Conservation (phyloP, 1,284 basidiomycete genomes). For the Cutaneotrichosporon dermatis region DNA sequence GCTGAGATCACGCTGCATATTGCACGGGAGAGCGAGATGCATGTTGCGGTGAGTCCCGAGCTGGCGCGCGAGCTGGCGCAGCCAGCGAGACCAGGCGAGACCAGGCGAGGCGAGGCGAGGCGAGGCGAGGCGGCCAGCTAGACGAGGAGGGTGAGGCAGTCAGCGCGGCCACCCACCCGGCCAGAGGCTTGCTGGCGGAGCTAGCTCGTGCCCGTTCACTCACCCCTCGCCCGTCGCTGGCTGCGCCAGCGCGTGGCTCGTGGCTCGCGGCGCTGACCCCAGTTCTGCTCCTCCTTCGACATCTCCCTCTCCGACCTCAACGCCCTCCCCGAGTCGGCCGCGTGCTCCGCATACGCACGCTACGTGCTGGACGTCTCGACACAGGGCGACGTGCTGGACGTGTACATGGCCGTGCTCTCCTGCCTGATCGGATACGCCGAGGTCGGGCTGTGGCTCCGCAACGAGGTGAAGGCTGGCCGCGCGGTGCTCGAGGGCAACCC, state of each 20-base stretch:
- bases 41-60: conserved; percentile 51
- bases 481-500: conserved; percentile 63
- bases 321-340: conserved; percentile 60
- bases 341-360: conserved; percentile 79
- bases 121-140: too few relatives aligned
- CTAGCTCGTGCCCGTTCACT: too few relatives aligned
- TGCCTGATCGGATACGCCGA: conserved; percentile 94
- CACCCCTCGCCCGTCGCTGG: too few relatives aligned
- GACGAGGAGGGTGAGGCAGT: too few relatives aligned
- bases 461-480: conserved; percentile 54
- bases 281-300: conserved; percentile 67
- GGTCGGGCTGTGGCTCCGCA: conserved; percentile 74
- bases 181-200: too few relatives aligned
- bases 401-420: conserved; percentile 75
- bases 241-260: too few relatives aligned
- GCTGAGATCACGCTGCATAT: conserved; percentile 64
- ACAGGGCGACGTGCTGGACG: conserved; percentile 65
- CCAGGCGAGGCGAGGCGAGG: too few relatives aligned
- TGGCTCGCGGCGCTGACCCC: conserved; percentile 14
- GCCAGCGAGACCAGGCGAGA: too few relatives aligned
- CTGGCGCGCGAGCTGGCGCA: neutral
- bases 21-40: conserved; percentile 66
- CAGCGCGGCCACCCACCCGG: too few relatives aligned
- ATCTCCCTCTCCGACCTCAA: conserved; percentile 61
- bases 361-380: conserved; percentile 74